Percentiles rank a stretch among this genome's conserved stretches.
Evolutionary conservation across 768 basidiomycete species (phyloP).

Genomic region (Suillus sp.): DNA sequence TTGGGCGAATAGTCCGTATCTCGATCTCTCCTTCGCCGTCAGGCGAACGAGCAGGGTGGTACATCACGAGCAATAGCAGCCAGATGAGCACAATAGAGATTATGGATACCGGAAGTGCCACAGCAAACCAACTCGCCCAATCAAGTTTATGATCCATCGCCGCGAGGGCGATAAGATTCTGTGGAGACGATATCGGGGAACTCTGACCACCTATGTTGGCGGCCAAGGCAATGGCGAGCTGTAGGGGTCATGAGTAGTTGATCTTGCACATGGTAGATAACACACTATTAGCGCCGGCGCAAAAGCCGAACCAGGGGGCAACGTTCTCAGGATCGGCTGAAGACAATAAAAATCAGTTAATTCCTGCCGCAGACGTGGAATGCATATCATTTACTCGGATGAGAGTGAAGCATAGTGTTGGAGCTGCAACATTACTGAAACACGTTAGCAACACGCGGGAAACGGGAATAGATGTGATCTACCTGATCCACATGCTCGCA

Average conservation of each 20-base stretch:
- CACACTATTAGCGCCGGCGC: slow-evolving; percentile 90
- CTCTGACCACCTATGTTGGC: slow-evolving; percentile 98
- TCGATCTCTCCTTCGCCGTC: slow-evolving; percentile 77
- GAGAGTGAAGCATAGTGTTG: slow-evolving; percentile 94
- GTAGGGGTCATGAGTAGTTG: slow-evolving; percentile 10
- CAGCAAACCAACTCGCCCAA: slow-evolving; percentile 93
- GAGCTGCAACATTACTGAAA: slow-evolving; percentile 91
- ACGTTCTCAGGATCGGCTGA: slow-evolving; percentile 90
- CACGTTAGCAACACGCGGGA: background rate
- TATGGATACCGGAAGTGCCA: slow-evolving; percentile 88
- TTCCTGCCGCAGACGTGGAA: background rate
- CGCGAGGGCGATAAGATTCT: slow-evolving; percentile 92
- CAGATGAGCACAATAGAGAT: slow-evolving; percentile 90
- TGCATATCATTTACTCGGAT: slow-evolving; percentile 67
- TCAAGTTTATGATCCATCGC: slow-evolving; percentile 83
- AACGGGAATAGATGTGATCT: slow-evolving; percentile 12
- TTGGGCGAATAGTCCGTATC: slow-evolving; percentile 83
- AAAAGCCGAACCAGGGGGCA: slow-evolving; percentile 85
- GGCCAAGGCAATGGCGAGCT: slow-evolving; percentile 97
- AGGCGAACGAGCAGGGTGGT: slow-evolving; percentile 70
- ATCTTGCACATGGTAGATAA: slow-evolving; percentile 9
- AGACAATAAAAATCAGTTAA: slow-evolving; percentile 15
- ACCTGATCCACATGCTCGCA: slow-evolving; percentile 99
- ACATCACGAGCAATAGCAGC: slow-evolving; percentile 82
- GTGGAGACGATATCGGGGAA: slow-evolving; percentile 96